phyloP scores from a whole-genome alignment of 192 early-diverging fungal species.

The Mortierella claussenii region DNA sequence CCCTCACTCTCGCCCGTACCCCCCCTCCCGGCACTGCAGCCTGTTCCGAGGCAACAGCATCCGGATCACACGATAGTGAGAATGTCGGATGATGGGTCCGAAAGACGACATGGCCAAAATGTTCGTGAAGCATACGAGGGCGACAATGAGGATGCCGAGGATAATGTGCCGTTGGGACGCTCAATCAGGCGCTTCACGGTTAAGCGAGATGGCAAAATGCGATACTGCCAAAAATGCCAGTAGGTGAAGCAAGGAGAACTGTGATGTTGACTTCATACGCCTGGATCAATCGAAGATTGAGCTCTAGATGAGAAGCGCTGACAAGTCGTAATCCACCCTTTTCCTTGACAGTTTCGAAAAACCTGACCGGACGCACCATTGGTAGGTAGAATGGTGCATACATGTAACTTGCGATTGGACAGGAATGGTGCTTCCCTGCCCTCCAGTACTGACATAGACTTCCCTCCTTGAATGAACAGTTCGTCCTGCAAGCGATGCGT shows the following conservation, averaged over 20 bases:
- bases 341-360: conserved; percentile 35
- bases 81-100: conserved; percentile 11
- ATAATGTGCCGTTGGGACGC: conserved; percentile 24
- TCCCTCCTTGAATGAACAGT: neutral
- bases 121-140: conserved; percentile 10
- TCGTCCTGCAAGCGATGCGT: conserved; percentile 48
- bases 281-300: neutral
- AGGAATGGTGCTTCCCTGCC: neutral
- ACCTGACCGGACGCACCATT: conserved; percentile 59
- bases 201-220: conserved; percentile 54
- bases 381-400: too few relatives aligned
- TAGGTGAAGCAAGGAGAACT: neutral
- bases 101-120: conserved; percentile 13
- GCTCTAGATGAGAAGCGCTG: neutral
- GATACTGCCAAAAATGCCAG: conserved; percentile 60
- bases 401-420: too few relatives aligned
- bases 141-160: conserved; percentile 16
- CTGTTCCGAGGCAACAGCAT: neutral
- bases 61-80: conserved; percentile 13
- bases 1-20: neutral
- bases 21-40: conserved; percentile 17
- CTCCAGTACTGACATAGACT: neutral
- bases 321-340: neutral
- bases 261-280: neutral
- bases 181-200: conserved; percentile 39